Percentiles rank a stretch among this genome's conserved stretches.
Conservation (phyloP, 371 early-diverging fungal genomes). For the Mortierella sp. region DNA sequence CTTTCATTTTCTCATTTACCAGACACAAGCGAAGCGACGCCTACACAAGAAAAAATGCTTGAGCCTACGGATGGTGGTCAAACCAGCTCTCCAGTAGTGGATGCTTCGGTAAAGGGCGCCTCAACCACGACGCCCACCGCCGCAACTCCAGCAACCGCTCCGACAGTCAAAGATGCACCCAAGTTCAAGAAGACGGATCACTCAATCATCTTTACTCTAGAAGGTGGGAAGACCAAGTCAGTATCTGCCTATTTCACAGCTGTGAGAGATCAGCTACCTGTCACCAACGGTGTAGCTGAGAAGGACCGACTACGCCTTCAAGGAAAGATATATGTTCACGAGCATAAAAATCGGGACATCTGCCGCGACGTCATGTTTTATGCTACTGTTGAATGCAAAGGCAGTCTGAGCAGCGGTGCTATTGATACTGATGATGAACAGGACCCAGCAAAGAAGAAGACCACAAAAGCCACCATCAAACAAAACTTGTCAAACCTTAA, state of each 20-base stretch:
- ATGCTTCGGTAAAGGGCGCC: conserved; percentile 26
- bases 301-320: conserved; percentile 46
- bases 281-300: neutral
- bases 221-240: conserved; percentile 78
- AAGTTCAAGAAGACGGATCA: conserved; percentile 75
- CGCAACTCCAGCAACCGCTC: conserved; percentile 18
- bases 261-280: conserved; percentile 10
- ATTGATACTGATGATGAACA: neutral
- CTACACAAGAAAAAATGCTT: conserved; percentile 37
- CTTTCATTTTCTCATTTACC: neutral
- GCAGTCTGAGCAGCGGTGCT: neutral
- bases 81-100: conserved; percentile 23
- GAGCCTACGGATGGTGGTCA: conserved; percentile 16
- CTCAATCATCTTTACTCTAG: conserved; percentile 83
- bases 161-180: conserved; percentile 51
- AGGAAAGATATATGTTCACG: conserved; percentile 84
- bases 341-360: conserved; percentile 92
- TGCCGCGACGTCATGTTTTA: conserved; percentile 79
- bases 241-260: conserved; percentile 74
- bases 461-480: neutral
- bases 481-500: neutral
- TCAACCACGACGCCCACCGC: conserved; percentile 11
- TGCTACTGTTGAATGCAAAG: conserved; percentile 34
- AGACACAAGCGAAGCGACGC: conserved; percentile 31
- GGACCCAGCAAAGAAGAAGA: conserved; percentile 2